Evolutionary conservation across 2,329 filamentous ascomycete genomes (phyloP), one percentile per base, ranked within the genome.

Genomic region (Septoria linicola): DNA sequence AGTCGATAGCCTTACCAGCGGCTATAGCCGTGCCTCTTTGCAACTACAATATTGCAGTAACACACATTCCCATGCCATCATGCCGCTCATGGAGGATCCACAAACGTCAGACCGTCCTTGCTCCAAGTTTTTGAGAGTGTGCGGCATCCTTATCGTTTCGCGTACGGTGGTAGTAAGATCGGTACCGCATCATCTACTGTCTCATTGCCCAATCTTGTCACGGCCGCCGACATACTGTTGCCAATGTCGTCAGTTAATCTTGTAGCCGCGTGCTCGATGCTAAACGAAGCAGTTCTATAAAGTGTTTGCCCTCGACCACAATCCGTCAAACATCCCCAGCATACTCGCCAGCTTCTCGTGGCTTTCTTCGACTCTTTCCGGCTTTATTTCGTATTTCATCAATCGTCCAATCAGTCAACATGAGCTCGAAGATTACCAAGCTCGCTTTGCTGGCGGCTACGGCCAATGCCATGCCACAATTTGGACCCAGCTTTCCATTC

Each of bases 131-230:
- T 37, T 11, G 19, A 7, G 4, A 4, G 19, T 17, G 4, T 17
- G n/a, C n/a, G 35, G 4, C 8, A 20, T 14, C 16, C 8, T 13
- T 20, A 37, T 37, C 5, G 19, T 19, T 14, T 20, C 44, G 23
- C 14, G 31, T 20, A 11, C 27, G 35, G 11, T 39, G 23, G 21
- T 19, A 20, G 31, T 27, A 39, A 39, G 1, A 40, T 11, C 31
- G 44, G 44, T 40, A 48, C 44, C 23, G 44, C 34, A 37, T 21
- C 44, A 31, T 48, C 35, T 20, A 23, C 35, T 39, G 44, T 40
- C 35, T 48, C 44, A 40, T 40, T 48, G 44, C 35, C 25, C 31
- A 25, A 48, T 48, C 27, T 40, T 30, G 23, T 48, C 44, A 30
- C 13, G 20, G 36, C 20, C 19, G 36, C 21, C 44, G 31, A 40